Base-by-base conservation (phyloP, 2,329 filamentous ascomycete species). In the Cladosporium sp. region DNA sequence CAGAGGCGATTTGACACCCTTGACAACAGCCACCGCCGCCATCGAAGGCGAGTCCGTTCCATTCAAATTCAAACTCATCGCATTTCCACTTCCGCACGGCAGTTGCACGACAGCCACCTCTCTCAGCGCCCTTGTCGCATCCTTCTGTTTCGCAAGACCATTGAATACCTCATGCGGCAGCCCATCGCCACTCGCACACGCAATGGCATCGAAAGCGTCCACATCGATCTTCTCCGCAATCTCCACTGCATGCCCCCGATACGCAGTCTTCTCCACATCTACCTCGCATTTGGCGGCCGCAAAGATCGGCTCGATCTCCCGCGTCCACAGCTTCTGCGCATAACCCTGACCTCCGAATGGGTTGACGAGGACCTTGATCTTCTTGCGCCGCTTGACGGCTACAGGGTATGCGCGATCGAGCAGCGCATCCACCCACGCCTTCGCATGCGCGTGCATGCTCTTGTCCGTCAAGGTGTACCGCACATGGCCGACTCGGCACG, bases 151-250 rank as follows among this genome's bases (percentile, higher is more conserved):
- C 12, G 82, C 90, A 27, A 99, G 73, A 0, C 93, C 93, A 65
- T 99, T 97, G 74, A 96, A 96, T 7, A 96, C 86, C 69, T 99
- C 93, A 66, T 96, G 86, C 0, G 89, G 86, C 34, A 96, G 77
- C 8, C 93, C 93, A 62, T 99, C 93, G 4, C 93, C 93, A 1
- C 92, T 96, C 65, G 89, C 93, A 55, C 89, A 88, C 20, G 92
- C 83, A 12, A 97, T 80, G 7, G 90, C 85, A 70, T 99, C 93
- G 68, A 84, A 96, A 2, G 78, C 80, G 42, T 90, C 80, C 22
- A 93, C 78, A 63, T 96, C 88, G 43, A 96, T 70, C 37, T 83
- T 77, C 64, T 87, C 78, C 9, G 83, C 84, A 54, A 97, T 84
- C 17, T 89, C 85, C 1, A 85, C 76, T 1, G 88, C 93, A 69